phyloP scores from a whole-genome alignment of 2,329 filamentous ascomycete species.

The Daldinia sp. region DNA sequence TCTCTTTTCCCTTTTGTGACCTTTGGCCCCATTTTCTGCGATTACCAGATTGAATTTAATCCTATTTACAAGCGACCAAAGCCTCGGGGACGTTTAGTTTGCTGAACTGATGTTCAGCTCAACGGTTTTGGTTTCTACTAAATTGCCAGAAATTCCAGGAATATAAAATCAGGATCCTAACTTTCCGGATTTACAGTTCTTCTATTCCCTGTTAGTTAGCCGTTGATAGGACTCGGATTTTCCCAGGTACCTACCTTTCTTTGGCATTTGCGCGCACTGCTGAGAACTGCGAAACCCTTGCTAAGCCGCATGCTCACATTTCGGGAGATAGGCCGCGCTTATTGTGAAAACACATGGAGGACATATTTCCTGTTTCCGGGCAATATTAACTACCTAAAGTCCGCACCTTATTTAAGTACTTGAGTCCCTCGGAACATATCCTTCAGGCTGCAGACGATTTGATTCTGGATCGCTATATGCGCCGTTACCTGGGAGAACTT shows the following conservation, averaged over 20 bases:
- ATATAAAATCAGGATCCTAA: slow-evolving; percentile 11
- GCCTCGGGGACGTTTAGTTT: slow-evolving; percentile 7
- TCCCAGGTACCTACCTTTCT: neutral
- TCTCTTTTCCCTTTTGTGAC: neutral
- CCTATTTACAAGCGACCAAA: slow-evolving; percentile 12
- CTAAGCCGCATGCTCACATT: slow-evolving; percentile 14
- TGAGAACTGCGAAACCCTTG: slow-evolving; percentile 11
- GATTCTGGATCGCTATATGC: slow-evolving; percentile 9
- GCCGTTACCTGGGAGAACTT: slow-evolving; percentile 7
- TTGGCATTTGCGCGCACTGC: slow-evolving; percentile 8
- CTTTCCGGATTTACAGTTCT: slow-evolving; percentile 5
- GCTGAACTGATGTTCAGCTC: slow-evolving; percentile 4
- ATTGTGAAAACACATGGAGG: slow-evolving; percentile 20
- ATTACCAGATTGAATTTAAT: slow-evolving; percentile 23
- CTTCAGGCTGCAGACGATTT: neutral
- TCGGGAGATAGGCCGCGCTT: slow-evolving; percentile 7
- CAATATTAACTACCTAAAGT: slow-evolving; percentile 20
- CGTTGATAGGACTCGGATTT: slow-evolving; percentile 22
- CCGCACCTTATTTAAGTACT: neutral
- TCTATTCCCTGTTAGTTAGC: slow-evolving; percentile 23
- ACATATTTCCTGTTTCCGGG: neutral
- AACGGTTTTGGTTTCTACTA: slow-evolving; percentile 8
- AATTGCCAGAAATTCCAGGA: slow-evolving; percentile 4
- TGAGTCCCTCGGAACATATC: neutral
- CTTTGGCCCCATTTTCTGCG: slow-evolving; percentile 9